Conservation (phyloP, 2,329 filamentous ascomycete species). For the Endocalyx cinctus region DNA sequence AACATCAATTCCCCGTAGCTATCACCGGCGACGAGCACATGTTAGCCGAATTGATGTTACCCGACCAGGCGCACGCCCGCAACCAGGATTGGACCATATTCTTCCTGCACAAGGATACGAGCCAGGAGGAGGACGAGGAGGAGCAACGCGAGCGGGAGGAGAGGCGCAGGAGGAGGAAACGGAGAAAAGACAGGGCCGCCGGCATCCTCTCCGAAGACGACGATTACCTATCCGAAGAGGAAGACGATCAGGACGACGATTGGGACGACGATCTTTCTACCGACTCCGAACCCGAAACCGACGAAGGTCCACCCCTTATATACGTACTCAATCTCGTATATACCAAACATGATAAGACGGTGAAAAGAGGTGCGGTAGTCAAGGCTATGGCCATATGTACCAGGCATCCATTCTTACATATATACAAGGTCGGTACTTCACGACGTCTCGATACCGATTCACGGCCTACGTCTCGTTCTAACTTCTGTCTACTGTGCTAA, state of each 20-base stretch:
- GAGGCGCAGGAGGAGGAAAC: constrained; percentile 46
- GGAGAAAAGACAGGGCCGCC: constrained; percentile 46
- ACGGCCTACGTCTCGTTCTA: constrained; percentile 5
- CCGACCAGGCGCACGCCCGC: constrained; percentile 90
- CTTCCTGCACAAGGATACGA: constrained; percentile 94
- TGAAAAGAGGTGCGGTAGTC: constrained; percentile 88
- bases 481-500: constrained; percentile 2
- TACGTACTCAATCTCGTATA: constrained; percentile 98
- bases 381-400: constrained; percentile 99
- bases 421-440: constrained; percentile 72
- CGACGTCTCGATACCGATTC: too few relatives aligned
- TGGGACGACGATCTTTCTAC: constrained; percentile 40
- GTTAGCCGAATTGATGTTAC: constrained; percentile 96
- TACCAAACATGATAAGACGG: constrained; percentile 91
- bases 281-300: constrained; percentile 62
- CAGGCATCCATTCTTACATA: constrained; percentile 93
- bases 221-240: constrained; percentile 36
- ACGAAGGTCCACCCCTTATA: constrained; percentile 85
- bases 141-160: constrained; percentile 56
- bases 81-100: constrained; percentile 99
- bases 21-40: constrained; percentile 98
- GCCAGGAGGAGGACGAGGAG: constrained; percentile 73
- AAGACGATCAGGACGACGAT: constrained; percentile 47
- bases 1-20: constrained; percentile 91
- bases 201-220: constrained; percentile 43